These are phyloP conservation scores for Panicum hallii DNA, from an alignment of 202 grass and related monocot genomes.

Conservation along the genomic window DNA sequence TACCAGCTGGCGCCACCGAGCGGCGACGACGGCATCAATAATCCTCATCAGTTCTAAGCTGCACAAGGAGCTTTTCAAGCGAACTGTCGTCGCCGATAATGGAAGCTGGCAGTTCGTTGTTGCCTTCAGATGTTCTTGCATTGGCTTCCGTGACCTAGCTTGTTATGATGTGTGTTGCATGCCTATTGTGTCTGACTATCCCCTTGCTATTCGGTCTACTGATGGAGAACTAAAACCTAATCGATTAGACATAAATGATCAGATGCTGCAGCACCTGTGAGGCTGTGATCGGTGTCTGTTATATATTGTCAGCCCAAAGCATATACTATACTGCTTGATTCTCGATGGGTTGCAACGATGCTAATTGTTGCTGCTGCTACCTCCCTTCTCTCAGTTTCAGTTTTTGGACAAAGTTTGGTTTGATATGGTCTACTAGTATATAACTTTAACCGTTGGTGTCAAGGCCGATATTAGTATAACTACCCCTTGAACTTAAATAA, in stretches of 20 bases:
- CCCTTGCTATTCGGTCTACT: not conserved
- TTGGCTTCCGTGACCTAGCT: conserved; percentile 16
- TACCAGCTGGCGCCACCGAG: conserved; percentile 43
- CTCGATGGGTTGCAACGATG: not conserved
- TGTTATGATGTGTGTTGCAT: conserved; percentile 15
- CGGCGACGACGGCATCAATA: not conserved
- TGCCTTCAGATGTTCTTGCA: not conserved
- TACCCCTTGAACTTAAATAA: no score
- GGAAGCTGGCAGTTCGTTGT: conserved; percentile 23
- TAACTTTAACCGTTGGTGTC: no score
- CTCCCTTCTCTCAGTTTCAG: not conserved
- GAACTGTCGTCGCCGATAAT: not conserved
- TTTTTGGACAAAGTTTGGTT: not conserved
- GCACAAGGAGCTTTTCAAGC: not conserved
- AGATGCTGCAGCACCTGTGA: conserved; percentile 5
- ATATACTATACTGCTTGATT: conserved; percentile 10
- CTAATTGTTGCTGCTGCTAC: not conserved
- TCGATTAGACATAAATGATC: conserved; percentile 23
- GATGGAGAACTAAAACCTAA: conserved; percentile 17
- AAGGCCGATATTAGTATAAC: no score
- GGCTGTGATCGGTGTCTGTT: not conserved
- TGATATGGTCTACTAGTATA: no score
- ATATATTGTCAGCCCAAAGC: not conserved
- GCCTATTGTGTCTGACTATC: not conserved
- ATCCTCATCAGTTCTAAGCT: conserved; percentile 35